Percentiles rank a stretch among this genome's conserved stretches.
phyloP scores from a whole-genome alignment of 805 yeast species.

The Pichia californica region DNA sequence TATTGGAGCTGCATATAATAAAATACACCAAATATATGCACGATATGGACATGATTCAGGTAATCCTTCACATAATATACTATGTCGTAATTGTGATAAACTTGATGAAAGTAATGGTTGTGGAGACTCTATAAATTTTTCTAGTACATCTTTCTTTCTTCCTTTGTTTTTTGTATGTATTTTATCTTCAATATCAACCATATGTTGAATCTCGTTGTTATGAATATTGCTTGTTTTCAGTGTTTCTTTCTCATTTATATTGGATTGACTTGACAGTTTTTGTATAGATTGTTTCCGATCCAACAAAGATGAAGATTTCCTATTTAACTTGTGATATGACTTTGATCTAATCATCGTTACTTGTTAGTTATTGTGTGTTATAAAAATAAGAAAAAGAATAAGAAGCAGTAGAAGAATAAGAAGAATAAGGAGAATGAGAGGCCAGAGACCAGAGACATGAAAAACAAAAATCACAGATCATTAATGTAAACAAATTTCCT shows the following conservation, averaged over 20 bases:
- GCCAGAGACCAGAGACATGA: too few species aligned
- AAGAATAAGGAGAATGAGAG: too few species aligned
- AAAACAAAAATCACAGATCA: too few species aligned
- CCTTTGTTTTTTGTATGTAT: conserved; percentile 24
- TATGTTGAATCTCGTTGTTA: too few species aligned
- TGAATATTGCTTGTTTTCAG: too few species aligned
- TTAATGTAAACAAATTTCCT: too few species aligned
- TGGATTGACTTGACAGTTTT: conserved; percentile 1
- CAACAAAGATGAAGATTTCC: background rate
- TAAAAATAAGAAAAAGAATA: too few species aligned
- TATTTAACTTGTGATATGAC: conserved; percentile 3
- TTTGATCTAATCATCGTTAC: background rate
- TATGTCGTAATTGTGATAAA: conserved; percentile 47
- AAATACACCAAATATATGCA: conserved; percentile 73
- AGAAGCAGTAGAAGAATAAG: too few species aligned
- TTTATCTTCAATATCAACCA: background rate
- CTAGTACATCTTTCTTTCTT: conserved; percentile 47
- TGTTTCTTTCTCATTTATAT: background rate
- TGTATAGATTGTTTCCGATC: conserved; percentile 1
- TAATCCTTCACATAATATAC: conserved; percentile 42
- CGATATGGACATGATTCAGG: conserved; percentile 53
- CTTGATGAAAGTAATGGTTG: conserved; percentile 43
- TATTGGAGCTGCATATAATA: conserved; percentile 56
- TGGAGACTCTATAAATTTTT: conserved; percentile 39
- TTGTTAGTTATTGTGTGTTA: background rate